These are phyloP conservation scores for Centella asiatica DNA, from an alignment of 129 eudicot genomes.

Conservation along the genomic window DNA sequence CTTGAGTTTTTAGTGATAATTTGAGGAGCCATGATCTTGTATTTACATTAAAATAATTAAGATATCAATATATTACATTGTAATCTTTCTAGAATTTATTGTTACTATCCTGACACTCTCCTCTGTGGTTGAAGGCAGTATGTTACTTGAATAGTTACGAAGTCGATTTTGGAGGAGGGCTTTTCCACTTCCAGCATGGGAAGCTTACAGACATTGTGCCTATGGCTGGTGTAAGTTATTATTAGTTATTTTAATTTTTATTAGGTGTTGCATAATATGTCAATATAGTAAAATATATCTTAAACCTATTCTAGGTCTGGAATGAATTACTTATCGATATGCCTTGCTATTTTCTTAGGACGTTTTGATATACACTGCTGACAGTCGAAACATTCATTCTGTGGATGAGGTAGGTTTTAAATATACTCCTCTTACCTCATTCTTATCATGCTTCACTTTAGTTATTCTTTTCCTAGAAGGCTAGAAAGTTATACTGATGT, in stretches of 20 bases:
- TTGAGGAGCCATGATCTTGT: constrained; percentile 1
- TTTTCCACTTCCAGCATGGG: constrained; percentile 89
- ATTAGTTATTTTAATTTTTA: no score
- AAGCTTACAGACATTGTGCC: constrained; percentile 64
- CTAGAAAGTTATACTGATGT: no score
- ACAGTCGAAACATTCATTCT: constrained; percentile 59
- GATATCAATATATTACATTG: no score
- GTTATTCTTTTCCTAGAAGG: no score
- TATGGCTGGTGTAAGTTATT: constrained; percentile 74
- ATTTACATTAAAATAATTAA: not conserved
- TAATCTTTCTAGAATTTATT: not conserved
- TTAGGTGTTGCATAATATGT: not conserved
- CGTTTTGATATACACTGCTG: constrained; percentile 78
- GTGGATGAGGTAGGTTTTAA: constrained; percentile 63
- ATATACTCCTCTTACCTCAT: not conserved
- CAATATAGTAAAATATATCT: not conserved
- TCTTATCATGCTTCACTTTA: no score
- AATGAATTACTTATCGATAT: not conserved
- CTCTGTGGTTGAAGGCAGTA: constrained; percentile 59
- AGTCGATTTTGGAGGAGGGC: constrained; percentile 76
- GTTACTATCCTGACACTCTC: constrained; percentile 17
- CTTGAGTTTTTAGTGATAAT: not conserved
- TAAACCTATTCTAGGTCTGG: not conserved
- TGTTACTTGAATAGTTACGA: constrained; percentile 76
- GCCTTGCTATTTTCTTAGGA: constrained; percentile 34